phyloP scores from a whole-genome alignment of 1,139 yeast genomes.

The Debaryomyces fabryi region DNA sequence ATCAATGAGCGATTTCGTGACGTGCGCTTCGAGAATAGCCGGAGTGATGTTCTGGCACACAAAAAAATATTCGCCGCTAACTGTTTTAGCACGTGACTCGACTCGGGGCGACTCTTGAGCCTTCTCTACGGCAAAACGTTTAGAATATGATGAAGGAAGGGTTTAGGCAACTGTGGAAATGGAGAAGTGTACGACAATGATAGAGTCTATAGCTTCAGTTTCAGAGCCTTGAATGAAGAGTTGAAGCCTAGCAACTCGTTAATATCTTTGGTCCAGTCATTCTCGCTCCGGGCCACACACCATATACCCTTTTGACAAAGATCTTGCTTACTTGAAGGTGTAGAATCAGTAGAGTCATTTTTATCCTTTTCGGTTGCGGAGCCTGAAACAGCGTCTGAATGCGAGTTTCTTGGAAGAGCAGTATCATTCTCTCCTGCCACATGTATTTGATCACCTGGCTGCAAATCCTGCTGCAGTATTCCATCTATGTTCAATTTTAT shows the following conservation, averaged over 20 bases:
- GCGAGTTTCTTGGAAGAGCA: constrained; percentile 40
- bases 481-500: constrained; percentile 79
- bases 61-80: neutral
- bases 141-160: neutral
- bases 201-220: constrained; percentile 10
- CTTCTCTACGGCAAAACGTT: neutral
- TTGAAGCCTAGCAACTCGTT: constrained; percentile 89
- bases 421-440: constrained; percentile 64
- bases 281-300: constrained; percentile 80
- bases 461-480: constrained; percentile 65
- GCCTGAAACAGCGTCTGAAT: neutral
- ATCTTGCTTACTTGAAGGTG: constrained; percentile 2
- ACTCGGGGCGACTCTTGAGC: neutral
- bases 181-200: neutral
- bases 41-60: neutral
- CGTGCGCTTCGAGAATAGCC: constrained; percentile 2
- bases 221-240: constrained; percentile 58
- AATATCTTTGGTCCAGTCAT: constrained; percentile 90
- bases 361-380: neutral
- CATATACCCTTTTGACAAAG: constrained; percentile 63
- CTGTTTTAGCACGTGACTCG: neutral
- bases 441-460: constrained; percentile 78
- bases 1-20: neutral
- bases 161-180: neutral
- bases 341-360: neutral